These are phyloP conservation scores for Neurospora sp. DNA, from an alignment of 2,329 filamentous ascomycete species.

Conservation along the genomic window DNA sequence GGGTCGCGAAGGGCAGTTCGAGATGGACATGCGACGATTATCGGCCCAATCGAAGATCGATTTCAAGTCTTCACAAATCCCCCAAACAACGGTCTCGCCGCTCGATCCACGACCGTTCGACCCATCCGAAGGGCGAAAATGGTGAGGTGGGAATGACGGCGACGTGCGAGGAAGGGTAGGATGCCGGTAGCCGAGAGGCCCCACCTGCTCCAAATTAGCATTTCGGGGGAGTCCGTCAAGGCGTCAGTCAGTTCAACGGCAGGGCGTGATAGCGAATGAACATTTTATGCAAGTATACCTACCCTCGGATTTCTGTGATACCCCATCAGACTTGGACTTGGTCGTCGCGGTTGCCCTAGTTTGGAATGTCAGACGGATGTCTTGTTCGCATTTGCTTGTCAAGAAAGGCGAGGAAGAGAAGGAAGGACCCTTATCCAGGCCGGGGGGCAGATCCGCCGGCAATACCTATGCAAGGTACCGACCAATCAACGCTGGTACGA, in stretches of 20 bases:
- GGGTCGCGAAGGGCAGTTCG: neutral
- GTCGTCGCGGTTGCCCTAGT: neutral
- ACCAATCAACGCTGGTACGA: neutral
- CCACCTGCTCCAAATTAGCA: neutral
- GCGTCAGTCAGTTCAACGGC: neutral
- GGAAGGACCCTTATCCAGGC: neutral
- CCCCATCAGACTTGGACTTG: neutral
- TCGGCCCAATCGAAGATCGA: neutral
- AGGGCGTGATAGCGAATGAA: neutral
- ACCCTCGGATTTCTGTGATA: neutral
- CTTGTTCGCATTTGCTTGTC: neutral
- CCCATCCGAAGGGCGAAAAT: neutral
- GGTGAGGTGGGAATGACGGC: neutral
- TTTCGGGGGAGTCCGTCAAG: neutral
- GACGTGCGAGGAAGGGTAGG: neutral
- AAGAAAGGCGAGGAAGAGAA: neutral
- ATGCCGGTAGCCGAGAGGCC: neutral
- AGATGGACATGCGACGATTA: neutral
- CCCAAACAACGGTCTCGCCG: neutral
- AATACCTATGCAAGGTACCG: neutral
- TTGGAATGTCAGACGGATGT: neutral
- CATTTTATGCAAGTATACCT: neutral
- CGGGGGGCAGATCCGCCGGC: neutral
- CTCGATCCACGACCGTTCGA: neutral
- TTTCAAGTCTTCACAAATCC: neutral